Evolutionary conservation across 352 stramenopile species (phyloP).

Genomic region (Globisporangium camurandrum): DNA sequence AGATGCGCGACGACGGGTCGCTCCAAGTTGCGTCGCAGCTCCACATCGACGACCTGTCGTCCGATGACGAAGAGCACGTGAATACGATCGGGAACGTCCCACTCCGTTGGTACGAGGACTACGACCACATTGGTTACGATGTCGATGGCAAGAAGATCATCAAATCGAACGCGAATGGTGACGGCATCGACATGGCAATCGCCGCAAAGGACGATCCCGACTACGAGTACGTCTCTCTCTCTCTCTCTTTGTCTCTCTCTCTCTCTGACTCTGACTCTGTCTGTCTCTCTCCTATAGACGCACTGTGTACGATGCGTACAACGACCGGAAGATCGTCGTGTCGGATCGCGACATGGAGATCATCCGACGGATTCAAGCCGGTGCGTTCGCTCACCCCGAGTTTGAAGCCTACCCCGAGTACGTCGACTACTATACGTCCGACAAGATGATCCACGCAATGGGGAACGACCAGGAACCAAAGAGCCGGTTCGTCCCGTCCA

Average conservation of each 20-base stretch:
- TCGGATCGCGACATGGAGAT: slow-evolving; percentile 96
- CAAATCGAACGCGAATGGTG: slow-evolving; percentile 80
- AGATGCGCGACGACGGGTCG: slow-evolving; percentile 81
- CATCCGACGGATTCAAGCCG: slow-evolving; percentile 94
- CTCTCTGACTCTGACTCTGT: background rate
- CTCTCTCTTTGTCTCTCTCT: background rate
- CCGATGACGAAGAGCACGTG: slow-evolving; percentile 94
- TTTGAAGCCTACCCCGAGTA: slow-evolving; percentile 91
- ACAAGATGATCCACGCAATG: slow-evolving; percentile 86
- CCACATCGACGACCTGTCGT: slow-evolving; percentile 98
- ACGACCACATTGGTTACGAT: slow-evolving; percentile 99
- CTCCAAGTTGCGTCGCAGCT: slow-evolving; percentile 83
- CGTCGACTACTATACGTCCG: slow-evolving; percentile 84
- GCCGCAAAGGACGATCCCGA: slow-evolving; percentile 88
- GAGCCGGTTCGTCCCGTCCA: slow-evolving; percentile 92
- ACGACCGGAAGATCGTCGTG: slow-evolving; percentile 96
- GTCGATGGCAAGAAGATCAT: slow-evolving; percentile 95
- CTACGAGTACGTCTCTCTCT: slow-evolving; percentile 78
- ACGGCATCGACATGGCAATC: slow-evolving; percentile 87
- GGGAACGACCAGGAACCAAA: slow-evolving; percentile 88
- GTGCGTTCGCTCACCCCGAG: slow-evolving; percentile 87
- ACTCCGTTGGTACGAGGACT: slow-evolving; percentile 99
- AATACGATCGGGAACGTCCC: slow-evolving; percentile 99
- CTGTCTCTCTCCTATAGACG: slow-evolving; percentile 36
- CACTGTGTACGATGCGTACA: slow-evolving; percentile 98